These are phyloP conservation scores for Aphanomyces invadans DNA, from an alignment of 352 stramenopile species.

Conservation along the genomic window DNA sequence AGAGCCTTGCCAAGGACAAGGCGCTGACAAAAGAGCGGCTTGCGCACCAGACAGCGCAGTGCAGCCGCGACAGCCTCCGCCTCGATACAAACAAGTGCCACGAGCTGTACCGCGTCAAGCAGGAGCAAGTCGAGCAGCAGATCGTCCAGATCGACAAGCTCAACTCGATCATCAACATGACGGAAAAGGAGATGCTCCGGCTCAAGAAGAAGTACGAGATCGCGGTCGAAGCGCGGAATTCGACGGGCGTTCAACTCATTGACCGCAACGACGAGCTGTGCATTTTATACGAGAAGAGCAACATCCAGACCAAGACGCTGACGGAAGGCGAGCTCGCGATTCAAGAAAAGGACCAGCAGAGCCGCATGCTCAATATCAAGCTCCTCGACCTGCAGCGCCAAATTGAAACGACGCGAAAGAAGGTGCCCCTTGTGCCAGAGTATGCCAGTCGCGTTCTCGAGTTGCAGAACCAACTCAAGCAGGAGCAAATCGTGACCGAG, in stretches of 20 bases:
- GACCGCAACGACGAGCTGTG: slow-evolving; percentile 94
- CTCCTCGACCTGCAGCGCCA: slow-evolving; percentile 57
- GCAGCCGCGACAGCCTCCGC: slow-evolving; percentile 79
- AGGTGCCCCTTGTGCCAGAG: slow-evolving; percentile 71
- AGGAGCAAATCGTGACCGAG: slow-evolving; percentile 84
- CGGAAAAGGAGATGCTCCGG: slow-evolving; percentile 86
- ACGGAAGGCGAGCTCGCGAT: slow-evolving; percentile 74
- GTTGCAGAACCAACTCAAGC: slow-evolving; percentile 72
- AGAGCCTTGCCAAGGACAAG: slow-evolving; percentile 89
- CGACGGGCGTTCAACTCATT: slow-evolving; percentile 88
- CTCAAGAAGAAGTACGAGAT: slow-evolving; percentile 90
- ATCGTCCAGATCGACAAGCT: slow-evolving; percentile 94
- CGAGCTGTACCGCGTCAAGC: slow-evolving; percentile 82
- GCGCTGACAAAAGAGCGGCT: slow-evolving; percentile 86
- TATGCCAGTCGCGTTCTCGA: slow-evolving; percentile 72
- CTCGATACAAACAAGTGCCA: slow-evolving; percentile 89
- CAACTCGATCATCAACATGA: slow-evolving; percentile 88
- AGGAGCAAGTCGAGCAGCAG: slow-evolving; percentile 91
- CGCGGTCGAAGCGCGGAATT: slow-evolving; percentile 80
- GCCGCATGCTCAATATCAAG: slow-evolving; percentile 71
- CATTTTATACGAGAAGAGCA: slow-evolving; percentile 91
- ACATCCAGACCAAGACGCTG: slow-evolving; percentile 82
- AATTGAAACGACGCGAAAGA: slow-evolving; percentile 59
- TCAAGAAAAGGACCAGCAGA: slow-evolving; percentile 71
- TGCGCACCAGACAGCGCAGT: slow-evolving; percentile 79